These are phyloP conservation scores for Skeletonema potamos DNA, from an alignment of 108 stramenopile genomes.

Conservation along the genomic window DNA sequence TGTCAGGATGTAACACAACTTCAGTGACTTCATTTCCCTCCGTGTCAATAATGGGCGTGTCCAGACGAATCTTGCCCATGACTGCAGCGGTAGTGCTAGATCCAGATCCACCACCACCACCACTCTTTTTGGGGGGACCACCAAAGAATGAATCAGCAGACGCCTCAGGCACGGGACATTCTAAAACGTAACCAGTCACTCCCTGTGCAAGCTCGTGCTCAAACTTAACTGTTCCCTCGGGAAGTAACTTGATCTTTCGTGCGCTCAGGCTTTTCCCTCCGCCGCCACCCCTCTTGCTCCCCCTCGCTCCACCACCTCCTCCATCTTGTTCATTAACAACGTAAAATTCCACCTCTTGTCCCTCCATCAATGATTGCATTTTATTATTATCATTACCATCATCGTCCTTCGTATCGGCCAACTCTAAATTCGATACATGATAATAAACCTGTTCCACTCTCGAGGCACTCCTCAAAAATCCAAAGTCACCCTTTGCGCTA, in stretches of 20 bases:
- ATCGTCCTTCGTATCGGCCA: too few species aligned
- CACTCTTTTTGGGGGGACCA: neutral
- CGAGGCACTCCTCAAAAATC: constrained; percentile 58
- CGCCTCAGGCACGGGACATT: constrained; percentile 53
- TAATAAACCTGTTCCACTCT: constrained; percentile 72
- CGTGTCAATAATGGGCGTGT: constrained; percentile 23
- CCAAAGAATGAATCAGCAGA: neutral
- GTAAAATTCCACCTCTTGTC: constrained; percentile 77
- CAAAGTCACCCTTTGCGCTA: constrained; percentile 62
- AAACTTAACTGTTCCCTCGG: constrained; percentile 67
- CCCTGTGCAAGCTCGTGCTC: constrained; percentile 60
- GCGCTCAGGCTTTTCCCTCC: constrained; percentile 51
- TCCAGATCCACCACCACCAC: constrained; percentile 12
- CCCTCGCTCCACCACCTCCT: constrained; percentile 1
- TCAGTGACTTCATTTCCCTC: constrained; percentile 46
- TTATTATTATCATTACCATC: neutral
- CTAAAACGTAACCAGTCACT: constrained; percentile 63
- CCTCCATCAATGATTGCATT: constrained; percentile 23
- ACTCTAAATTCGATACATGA: constrained; percentile 58
- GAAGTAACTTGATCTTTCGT: constrained; percentile 58
- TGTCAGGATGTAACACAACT: constrained; percentile 48
- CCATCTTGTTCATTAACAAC: constrained; percentile 49
- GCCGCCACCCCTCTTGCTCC: neutral
- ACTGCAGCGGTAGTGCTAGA: constrained; percentile 14
- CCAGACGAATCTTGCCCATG: constrained; percentile 52